phyloP scores from a whole-genome alignment of 352 stramenopile species.

The Globisporangium solare region DNA sequence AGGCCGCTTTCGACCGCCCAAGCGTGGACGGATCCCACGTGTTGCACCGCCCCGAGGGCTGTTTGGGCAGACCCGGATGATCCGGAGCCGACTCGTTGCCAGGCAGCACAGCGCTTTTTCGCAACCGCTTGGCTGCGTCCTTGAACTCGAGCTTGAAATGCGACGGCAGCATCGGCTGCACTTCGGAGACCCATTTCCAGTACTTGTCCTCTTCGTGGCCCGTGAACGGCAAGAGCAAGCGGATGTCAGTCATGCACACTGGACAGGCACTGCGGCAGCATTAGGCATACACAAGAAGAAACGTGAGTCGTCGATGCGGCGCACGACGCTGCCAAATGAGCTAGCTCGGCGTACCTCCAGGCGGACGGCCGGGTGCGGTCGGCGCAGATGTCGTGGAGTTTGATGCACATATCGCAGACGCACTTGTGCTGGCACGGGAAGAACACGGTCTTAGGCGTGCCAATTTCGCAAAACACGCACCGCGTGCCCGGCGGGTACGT shows the following conservation, averaged over 20 bases:
- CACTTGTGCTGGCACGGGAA: conserved; percentile 70
- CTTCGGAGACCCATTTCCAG: conserved; percentile 56
- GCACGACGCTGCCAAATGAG: too few species aligned
- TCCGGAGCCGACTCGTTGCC: background rate
- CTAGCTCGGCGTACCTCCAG: conserved; percentile 29
- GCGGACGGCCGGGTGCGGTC: conserved; percentile 16
- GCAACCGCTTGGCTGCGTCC: conserved; percentile 16
- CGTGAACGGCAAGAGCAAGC: conserved; percentile 47
- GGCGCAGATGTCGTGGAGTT: conserved; percentile 31
- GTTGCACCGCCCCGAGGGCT: conserved; percentile 8
- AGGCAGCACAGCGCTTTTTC: conserved; percentile 8
- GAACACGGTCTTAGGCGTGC: conserved; percentile 34
- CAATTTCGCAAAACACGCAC: conserved; percentile 42
- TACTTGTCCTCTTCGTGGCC: conserved; percentile 56
- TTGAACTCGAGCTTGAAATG: conserved; percentile 55
- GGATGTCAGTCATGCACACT: conserved; percentile 59
- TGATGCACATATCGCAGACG: conserved; percentile 52
- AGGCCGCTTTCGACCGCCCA: background rate
- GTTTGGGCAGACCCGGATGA: background rate
- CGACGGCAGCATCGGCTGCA: conserved; percentile 33
- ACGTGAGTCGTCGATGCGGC: too few species aligned
- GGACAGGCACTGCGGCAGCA: conserved; percentile 44
- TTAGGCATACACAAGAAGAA: background rate
- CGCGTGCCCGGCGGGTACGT: conserved; percentile 29
- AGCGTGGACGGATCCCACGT: conserved; percentile 13